Evolutionary conservation across 2,329 filamentous ascomycete genomes (phyloP).

Genomic region (Raffaelea albimanens): DNA sequence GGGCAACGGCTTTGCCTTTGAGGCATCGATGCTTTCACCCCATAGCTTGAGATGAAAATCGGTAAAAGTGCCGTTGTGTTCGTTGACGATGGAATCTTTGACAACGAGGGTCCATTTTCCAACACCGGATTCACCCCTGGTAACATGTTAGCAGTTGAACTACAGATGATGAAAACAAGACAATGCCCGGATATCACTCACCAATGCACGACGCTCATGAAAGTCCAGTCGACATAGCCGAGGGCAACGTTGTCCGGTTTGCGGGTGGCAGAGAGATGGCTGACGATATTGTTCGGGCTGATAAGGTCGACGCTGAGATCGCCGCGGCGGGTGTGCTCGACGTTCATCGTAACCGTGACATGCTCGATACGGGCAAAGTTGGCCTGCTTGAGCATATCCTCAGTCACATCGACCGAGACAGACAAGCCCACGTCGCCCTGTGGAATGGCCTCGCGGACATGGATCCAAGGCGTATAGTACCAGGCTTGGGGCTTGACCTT

Average conservation of each 20-base stretch:
- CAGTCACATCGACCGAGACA: conserved; percentile 72
- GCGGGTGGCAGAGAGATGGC: conserved; percentile 72
- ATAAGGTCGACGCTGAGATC: conserved; percentile 88
- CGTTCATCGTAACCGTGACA: conserved; percentile 95
- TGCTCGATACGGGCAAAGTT: conserved; percentile 87
- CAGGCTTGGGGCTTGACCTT: conserved; percentile 92
- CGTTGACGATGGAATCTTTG: conserved; percentile 73
- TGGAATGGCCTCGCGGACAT: conserved; percentile 77
- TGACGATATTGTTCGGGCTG: conserved; percentile 72
- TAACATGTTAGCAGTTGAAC: conserved; percentile 19
- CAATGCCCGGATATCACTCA: conserved; percentile 31
- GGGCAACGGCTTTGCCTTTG: conserved; percentile 64
- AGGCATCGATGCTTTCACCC: conserved; percentile 75
- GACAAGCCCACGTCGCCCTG: conserved; percentile 73
- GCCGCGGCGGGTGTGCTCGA: conserved; percentile 76
- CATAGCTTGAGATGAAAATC: conserved; percentile 94
- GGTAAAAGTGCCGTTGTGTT: conserved; percentile 65
- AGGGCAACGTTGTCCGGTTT: conserved; percentile 52
- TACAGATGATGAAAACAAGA: neutral
- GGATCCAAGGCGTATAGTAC: conserved; percentile 89
- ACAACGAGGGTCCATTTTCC: conserved; percentile 89
- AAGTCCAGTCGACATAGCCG: conserved; percentile 94
- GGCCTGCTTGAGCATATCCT: conserved; percentile 67
- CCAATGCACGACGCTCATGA: conserved; percentile 98
- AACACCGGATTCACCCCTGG: conserved; percentile 75